phyloP scores from a whole-genome alignment of 306 rosid species.

The Sphenostylis stenocarpa region DNA sequence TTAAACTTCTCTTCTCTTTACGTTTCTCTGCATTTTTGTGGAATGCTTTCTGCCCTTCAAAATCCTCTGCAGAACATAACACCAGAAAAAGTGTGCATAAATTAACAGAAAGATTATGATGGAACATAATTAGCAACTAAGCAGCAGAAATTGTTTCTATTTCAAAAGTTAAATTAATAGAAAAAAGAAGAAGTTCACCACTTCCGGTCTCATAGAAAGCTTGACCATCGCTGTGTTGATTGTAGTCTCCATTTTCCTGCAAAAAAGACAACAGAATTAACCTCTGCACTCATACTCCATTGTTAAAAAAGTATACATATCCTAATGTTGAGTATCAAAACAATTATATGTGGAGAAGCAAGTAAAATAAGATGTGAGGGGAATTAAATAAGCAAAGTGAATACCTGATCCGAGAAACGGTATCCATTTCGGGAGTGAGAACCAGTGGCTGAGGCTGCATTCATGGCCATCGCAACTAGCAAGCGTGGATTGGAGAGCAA shows the following conservation, averaged over 20 bases:
- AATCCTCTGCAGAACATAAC: slow-evolving; percentile 45
- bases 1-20: slow-evolving; percentile 64
- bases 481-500: slow-evolving; percentile 17
- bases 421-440: slow-evolving; percentile 51
- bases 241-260: slow-evolving; percentile 65
- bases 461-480: slow-evolving; percentile 54
- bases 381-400: background rate
- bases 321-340: too few relatives aligned
- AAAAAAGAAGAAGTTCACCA: slow-evolving; percentile 39
- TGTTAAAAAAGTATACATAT: background rate
- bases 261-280: slow-evolving; percentile 20
- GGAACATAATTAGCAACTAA: background rate
- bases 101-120: background rate
- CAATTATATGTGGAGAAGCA: background rate
- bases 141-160: background rate
- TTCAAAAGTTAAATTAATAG: background rate
- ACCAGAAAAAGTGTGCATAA: slow-evolving; percentile 9
- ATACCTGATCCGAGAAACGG: slow-evolving; percentile 55
- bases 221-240: slow-evolving; percentile 41
- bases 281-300: background rate
- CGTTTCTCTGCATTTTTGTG: slow-evolving; percentile 46
- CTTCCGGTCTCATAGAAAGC: slow-evolving; percentile 70
- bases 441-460: slow-evolving; percentile 50
- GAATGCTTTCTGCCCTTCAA: slow-evolving; percentile 57
- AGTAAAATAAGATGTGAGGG: background rate